Base-by-base conservation (phyloP, 1,284 basidiomycete genomes). In the Porogramme epimiltina region DNA sequence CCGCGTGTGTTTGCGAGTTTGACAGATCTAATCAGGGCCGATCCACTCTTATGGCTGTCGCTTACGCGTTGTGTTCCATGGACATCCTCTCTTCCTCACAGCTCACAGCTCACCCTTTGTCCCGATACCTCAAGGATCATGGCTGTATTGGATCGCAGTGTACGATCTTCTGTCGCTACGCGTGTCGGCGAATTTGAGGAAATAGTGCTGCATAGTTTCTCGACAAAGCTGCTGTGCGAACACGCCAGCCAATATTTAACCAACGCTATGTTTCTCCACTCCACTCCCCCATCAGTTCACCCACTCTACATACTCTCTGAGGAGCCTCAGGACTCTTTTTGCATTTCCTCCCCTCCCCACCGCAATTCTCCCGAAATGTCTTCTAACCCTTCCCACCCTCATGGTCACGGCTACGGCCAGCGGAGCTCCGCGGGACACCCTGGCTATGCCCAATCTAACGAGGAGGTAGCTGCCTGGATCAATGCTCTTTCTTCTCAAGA, bases 391-490 rank as follows among this genome's bases (percentile, higher is more conserved):
- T 37, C 34, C n/a, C 19, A 28, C 19, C 45, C 45, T 11, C 33
- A 39, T 18, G 37, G 25, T 6, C 34, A 37, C 24, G 26, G 37
- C 18, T 40, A 40, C 24, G 26, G 18, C 16, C 26, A 40, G 26
- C 38, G 20, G 20, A 44, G 42, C 31, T 44, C 23, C 33, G 3
- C 39, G 26, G 15, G 9, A n/a, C 19, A 42, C 19, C 1, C 19
- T n/a, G 34, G 34, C 34, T 18, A 37, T 18, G n/a, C 34, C 9
- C 34, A 37, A n/a, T 13, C 43, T n/a, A 37, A 37, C 6, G 19
- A 47, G 6, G 46, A 38, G 11, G 28, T 47, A n/a, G 8, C 38
- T 3, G 26, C 46, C 2, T 47, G 46, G 46, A 38, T 47, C 16
- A 39, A 47, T 23, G 38, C 24, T 24, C 28, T 41, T 18, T 38